Conservation (phyloP, 345 rosid genomes). For the Gossypium herbaceum region DNA sequence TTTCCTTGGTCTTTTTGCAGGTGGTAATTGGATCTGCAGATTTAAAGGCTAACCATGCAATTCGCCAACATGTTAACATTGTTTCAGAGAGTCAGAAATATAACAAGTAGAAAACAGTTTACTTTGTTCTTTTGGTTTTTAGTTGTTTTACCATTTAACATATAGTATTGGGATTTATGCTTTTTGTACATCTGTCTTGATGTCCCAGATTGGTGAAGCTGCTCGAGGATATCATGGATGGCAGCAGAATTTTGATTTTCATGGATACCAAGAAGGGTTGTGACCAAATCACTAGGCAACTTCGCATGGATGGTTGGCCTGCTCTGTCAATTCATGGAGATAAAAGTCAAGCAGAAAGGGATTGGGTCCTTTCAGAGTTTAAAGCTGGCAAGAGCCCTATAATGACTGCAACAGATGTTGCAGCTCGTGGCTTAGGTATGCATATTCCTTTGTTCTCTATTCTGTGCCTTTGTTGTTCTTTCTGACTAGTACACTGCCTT, state of each 20-base stretch:
- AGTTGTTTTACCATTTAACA: not conserved
- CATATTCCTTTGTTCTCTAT: conserved; percentile 3
- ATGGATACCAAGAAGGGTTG: conserved; percentile 98
- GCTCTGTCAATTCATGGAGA: conserved; percentile 97
- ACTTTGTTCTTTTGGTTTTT: not conserved
- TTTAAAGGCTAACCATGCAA: conserved; percentile 93
- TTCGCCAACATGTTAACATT: conserved; percentile 83
- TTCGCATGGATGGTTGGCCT: conserved; percentile 99
- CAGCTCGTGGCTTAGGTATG: conserved; percentile 98
- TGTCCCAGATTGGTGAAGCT: conserved; percentile 72
- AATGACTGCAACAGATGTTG: conserved; percentile 99
- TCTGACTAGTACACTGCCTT: not conserved
- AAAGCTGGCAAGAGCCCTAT: conserved; percentile 95
- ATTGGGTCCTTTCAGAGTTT: conserved; percentile 99
- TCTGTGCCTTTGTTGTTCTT: not conserved
- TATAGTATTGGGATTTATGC: not conserved
- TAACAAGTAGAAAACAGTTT: conserved; percentile 54
- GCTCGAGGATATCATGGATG: conserved; percentile 99
- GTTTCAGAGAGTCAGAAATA: conserved; percentile 91
- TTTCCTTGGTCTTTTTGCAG: conserved; percentile 34
- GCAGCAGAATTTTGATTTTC: conserved; percentile 89
- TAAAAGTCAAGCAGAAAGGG: conserved; percentile 99
- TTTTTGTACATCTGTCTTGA: not conserved
- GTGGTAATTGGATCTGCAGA: conserved; percentile 88
- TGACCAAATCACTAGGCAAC: conserved; percentile 95